These are phyloP conservation scores for Prunus campanulata DNA, from an alignment of 306 rosid genomes.

Conservation along the genomic window DNA sequence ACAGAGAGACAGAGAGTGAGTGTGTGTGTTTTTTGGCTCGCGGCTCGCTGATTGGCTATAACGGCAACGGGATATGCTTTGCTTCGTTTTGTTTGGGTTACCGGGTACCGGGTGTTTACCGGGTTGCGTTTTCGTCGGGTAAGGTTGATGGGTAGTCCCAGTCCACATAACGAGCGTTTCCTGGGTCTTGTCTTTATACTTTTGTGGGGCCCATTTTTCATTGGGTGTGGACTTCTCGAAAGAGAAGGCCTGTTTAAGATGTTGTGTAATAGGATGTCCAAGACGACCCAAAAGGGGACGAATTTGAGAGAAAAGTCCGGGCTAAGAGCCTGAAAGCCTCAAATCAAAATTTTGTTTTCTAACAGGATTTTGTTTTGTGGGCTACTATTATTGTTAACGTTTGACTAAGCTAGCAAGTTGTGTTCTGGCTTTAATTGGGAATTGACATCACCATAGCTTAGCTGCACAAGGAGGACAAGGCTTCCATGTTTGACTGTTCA, in stretches of 20 bases:
- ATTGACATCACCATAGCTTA: neutral
- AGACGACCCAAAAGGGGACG: neutral
- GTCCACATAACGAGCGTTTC: neutral
- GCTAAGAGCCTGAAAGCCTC: no score
- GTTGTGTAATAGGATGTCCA: neutral
- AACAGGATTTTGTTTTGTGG: neutral
- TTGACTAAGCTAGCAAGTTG: neutral
- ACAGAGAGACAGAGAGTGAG: neutral
- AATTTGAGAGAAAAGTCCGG: no score
- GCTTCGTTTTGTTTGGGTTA: neutral
- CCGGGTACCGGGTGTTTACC: neutral
- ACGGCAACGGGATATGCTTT: neutral
- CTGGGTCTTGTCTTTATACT: neutral
- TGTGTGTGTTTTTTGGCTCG: neutral
- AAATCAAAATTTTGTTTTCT: no score
- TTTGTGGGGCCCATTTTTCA: neutral
- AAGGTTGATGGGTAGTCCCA: no score
- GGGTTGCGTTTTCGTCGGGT: neutral
- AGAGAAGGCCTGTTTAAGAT: neutral
- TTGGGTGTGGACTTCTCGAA: neutral
- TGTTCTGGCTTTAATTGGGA: neutral
- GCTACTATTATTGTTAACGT: neutral
- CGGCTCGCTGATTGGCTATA: neutral
- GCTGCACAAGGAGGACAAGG: no score
- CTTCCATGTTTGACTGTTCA: neutral